A percentile compares a stretch with the other conserved stretches of the same genome.
These are phyloP conservation scores for Brassica incana DNA, from an alignment of 345 rosid genomes.

Conservation along the genomic window DNA sequence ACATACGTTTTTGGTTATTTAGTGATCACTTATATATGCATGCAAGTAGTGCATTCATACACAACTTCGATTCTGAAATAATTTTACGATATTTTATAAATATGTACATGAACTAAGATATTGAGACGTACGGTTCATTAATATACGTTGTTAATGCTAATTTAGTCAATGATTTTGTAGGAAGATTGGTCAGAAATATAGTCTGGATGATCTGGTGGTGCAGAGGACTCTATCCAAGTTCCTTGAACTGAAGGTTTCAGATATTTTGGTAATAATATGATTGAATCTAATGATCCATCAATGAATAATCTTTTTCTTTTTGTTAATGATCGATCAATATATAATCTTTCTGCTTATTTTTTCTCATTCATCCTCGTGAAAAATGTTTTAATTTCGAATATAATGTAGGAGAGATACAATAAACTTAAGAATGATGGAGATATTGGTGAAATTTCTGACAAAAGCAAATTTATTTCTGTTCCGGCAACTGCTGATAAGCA, in stretches of 20 bases:
- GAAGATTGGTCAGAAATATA: constrained; percentile 62
- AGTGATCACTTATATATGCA: background rate
- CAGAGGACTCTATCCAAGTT: constrained; percentile 52
- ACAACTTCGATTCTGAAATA: background rate
- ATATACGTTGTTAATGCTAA: background rate
- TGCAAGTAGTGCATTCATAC: background rate
- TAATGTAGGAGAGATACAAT: constrained; percentile 66
- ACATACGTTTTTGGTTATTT: constrained; percentile 12
- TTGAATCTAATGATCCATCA: background rate
- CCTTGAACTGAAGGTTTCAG: constrained; percentile 51
- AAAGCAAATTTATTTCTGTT: constrained; percentile 48
- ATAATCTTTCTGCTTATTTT: background rate
- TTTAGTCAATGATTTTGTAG: constrained; percentile 39
- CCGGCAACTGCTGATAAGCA: constrained; percentile 63
- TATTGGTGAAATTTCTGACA: constrained; percentile 43
- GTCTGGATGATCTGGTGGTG: constrained; percentile 51
- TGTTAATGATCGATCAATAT: background rate
- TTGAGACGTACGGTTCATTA: background rate
- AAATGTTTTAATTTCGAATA: constrained; percentile 5
- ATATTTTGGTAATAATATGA: constrained; percentile 54
- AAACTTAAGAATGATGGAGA: constrained; percentile 48
- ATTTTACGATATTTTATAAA: background rate
- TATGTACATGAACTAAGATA: background rate
- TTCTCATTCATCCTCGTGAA: background rate
- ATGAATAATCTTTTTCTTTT: background rate